Base-by-base conservation (phyloP, 257 asterid species). In the Nemophila menziesii region DNA sequence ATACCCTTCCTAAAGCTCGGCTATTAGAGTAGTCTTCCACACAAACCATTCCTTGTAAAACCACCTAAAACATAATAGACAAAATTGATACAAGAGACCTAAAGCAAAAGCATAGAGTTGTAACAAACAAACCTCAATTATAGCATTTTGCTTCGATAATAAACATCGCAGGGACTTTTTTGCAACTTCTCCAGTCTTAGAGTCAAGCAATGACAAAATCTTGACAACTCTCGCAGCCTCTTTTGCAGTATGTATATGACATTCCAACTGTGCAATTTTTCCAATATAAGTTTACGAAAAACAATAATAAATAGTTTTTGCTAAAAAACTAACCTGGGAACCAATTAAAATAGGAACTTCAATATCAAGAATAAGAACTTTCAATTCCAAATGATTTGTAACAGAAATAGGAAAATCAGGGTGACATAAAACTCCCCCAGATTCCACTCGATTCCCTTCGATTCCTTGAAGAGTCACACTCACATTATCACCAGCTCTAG, bases 401-500 rank as follows among this genome's bases (percentile, higher is more conserved):
- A 80, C 81, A 53, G 68, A 63, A 51, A 84, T 83, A 4, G 94
- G 94, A 65, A 57, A 89, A 62, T 84, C 90, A 16, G 92, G 95
- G 69, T 89, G 94, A 54, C 98, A 89, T 57, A 89, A 51, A 55
- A 89, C 95, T 12, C 85, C 87, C 39, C 98, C 95, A 29, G 92
- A 72, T 33, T 56, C 49, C 58, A 89, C 78, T 8, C 49, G 67
- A 61, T 70, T 80, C 20, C 57, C 67, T 44, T 89, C 94, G 18
- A 76, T 70, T 37, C 95, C 93, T 68, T 75, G 94, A 54, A 89
- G 71, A 65, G 43, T 74, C 44, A 89, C 72, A 6, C 82, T 68
- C 41, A 78, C 92, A 53, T 79, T 84, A 64, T 89, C 98, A 22
- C 98, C 98, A 48, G 98, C 87, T 73, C 93, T 75, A 14, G 98